Evolutionary conservation across 345 rosid species (phyloP).

Genomic region (Carallia pectinifolia): DNA sequence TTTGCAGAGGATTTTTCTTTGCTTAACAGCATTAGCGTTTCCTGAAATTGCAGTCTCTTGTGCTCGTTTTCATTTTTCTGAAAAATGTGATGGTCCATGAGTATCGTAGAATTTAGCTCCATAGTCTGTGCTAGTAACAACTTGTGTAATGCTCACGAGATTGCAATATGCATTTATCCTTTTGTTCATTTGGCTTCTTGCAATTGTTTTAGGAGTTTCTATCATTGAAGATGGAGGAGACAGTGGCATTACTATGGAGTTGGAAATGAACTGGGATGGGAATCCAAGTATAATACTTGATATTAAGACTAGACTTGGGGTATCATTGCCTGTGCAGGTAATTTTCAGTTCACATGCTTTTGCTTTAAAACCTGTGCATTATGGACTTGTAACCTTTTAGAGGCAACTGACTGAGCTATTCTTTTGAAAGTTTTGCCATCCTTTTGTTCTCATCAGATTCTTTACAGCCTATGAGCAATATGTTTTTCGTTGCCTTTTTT

Average conservation of each 20-base stretch:
- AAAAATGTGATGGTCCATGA: not conserved
- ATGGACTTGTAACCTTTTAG: too few species aligned
- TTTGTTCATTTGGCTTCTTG: constrained; percentile 3
- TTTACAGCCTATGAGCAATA: too few species aligned
- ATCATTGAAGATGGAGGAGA: constrained; percentile 29
- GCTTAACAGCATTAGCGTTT: not conserved
- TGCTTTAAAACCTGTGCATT: too few species aligned
- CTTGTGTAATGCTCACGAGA: not conserved
- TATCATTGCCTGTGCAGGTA: constrained; percentile 40
- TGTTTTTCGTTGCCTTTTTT: too few species aligned
- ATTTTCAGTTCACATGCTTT: not conserved
- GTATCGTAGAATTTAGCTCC: not conserved
- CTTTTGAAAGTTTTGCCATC: too few species aligned
- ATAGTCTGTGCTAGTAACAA: not conserved
- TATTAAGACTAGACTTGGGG: constrained; percentile 34
- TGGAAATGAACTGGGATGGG: constrained; percentile 43
- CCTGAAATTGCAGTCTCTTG: not conserved
- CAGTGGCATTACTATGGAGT: constrained; percentile 34
- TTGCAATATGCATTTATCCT: not conserved
- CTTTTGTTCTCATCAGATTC: too few species aligned
- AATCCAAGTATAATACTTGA: constrained; percentile 36
- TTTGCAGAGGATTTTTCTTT: not conserved
- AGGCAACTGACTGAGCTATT: too few species aligned
- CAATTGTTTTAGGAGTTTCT: constrained; percentile 26
- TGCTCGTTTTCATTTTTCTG: not conserved